These are phyloP conservation scores for Chlorophyllum brunneum DNA, from an alignment of 768 basidiomycete species.

Conservation along the genomic window DNA sequence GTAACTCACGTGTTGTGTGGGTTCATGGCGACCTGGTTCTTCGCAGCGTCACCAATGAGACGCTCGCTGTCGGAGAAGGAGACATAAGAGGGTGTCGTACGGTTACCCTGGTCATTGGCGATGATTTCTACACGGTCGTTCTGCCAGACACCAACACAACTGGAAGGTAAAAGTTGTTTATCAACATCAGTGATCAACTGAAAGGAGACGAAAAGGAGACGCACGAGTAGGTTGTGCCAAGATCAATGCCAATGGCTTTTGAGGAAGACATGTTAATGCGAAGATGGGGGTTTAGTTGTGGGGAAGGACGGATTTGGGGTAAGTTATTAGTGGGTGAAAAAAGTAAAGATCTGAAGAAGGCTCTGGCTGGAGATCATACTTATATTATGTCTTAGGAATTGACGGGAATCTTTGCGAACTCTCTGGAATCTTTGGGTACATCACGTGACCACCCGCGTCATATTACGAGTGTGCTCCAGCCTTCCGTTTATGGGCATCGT, in stretches of 20 bases:
- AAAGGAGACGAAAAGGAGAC: conserved; percentile 22
- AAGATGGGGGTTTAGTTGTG: too few relatives aligned
- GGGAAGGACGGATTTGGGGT: conserved; percentile 13
- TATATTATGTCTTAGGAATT: conserved; percentile 37
- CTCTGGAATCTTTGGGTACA: conserved; percentile 39
- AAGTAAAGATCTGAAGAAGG: conserved; percentile 18
- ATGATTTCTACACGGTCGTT: conserved; percentile 99
- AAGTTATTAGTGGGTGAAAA: conserved; percentile 18
- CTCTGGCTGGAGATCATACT: conserved; percentile 21
- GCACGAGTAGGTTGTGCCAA: conserved; percentile 91
- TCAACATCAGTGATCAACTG: background rate
- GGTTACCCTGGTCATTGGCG: conserved; percentile 92
- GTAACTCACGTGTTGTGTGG: conserved; percentile 76
- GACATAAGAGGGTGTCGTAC: conserved; percentile 95
- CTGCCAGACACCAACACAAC: conserved; percentile 99
- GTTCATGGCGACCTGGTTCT: conserved; percentile 99
- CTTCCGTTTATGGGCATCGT: background rate
- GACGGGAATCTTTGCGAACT: conserved; percentile 40
- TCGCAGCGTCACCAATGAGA: conserved; percentile 98
- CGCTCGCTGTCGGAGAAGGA: conserved; percentile 94
- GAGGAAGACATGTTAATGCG: conserved; percentile 54
- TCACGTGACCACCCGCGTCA: conserved; percentile 33
- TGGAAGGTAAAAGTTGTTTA: conserved; percentile 27
- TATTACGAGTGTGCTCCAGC: conserved; percentile 7
- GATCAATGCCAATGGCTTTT: conserved; percentile 89